phyloP scores from a whole-genome alignment of 139 green algal genomes.

The Chlorella sp. region DNA sequence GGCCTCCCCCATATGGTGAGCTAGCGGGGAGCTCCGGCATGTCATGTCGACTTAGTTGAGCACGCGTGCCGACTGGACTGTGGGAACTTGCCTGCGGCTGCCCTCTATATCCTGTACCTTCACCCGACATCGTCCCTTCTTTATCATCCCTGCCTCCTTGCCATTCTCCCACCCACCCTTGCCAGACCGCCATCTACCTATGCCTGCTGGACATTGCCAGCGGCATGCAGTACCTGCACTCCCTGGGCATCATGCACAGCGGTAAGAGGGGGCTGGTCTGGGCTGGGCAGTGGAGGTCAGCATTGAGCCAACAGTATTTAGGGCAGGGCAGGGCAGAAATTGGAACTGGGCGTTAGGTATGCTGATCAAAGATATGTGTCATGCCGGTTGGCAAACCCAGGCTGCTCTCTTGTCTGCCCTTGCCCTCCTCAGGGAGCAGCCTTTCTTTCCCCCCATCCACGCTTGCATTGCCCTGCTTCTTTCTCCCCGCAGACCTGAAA shows the following conservation, averaged over 20 bases:
- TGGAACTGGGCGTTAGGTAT: no score
- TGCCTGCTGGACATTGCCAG: constrained; percentile 55
- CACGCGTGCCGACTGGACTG: not conserved
- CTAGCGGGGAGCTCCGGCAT: no score
- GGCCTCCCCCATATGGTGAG: constrained; percentile 46
- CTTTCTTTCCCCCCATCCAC: not conserved
- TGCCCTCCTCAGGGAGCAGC: not conserved
- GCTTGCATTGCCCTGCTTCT: not conserved
- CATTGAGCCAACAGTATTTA: no score
- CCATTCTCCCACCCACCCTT: not conserved
- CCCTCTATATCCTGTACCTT: not conserved
- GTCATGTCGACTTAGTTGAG: no score
- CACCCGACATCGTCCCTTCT: no score
- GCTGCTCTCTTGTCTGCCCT: no score
- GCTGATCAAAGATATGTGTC: no score
- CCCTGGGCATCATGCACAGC: constrained; percentile 52
- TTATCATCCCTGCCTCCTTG: not conserved
- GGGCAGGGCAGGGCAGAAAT: no score
- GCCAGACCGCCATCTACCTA: constrained; percentile 37
- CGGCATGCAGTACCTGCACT: constrained; percentile 63
- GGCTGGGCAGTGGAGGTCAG: no score
- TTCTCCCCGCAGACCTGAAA: constrained; percentile 57
- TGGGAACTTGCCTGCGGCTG: not conserved
- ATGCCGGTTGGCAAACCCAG: no score
- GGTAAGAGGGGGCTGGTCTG: not conserved